phyloP scores from a whole-genome alignment of 1,139 yeast genomes.

The Geotrichum macrosporum region DNA sequence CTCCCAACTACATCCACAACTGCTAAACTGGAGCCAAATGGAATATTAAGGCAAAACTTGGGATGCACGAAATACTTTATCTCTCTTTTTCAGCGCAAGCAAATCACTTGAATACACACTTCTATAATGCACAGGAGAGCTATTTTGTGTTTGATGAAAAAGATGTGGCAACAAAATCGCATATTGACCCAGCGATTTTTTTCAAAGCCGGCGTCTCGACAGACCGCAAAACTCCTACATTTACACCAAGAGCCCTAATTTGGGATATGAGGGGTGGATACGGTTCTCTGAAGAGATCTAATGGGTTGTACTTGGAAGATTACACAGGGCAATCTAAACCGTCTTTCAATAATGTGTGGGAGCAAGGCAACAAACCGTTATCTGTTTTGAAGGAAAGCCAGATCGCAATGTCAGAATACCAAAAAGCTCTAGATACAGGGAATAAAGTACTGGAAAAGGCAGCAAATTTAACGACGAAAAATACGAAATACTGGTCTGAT shows the following conservation, averaged over 20 bases:
- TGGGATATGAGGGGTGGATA: slow-evolving; percentile 59
- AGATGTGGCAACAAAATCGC: slow-evolving; percentile 36
- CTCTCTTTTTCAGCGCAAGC: slow-evolving; percentile 68
- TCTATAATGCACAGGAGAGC: slow-evolving; percentile 73
- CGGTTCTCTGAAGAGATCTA: slow-evolving; percentile 34
- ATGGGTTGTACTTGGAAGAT: slow-evolving; percentile 25
- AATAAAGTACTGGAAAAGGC: slow-evolving; percentile 24
- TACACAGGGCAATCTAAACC: slow-evolving; percentile 21
- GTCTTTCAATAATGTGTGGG: slow-evolving; percentile 16
- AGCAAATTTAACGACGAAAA: slow-evolving; percentile 37
- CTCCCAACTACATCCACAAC: no score
- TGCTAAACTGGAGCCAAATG: not conserved
- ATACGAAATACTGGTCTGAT: slow-evolving; percentile 76
- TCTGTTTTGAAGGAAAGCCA: slow-evolving; percentile 29
- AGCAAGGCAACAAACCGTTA: slow-evolving; percentile 14
- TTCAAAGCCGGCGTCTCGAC: slow-evolving; percentile 43
- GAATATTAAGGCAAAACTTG: not conserved
- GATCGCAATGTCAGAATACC: slow-evolving; percentile 53
- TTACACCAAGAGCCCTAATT: slow-evolving; percentile 70
- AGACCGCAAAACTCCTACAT: slow-evolving; percentile 50
- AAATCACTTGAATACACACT: slow-evolving; percentile 70
- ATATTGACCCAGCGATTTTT: slow-evolving; percentile 46
- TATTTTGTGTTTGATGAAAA: slow-evolving; percentile 50
- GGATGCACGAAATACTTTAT: slow-evolving; percentile 68
- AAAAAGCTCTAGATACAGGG: slow-evolving; percentile 55